Conservation (phyloP, 2,329 filamentous ascomycete genomes). For the Zymoseptoria brevis region DNA sequence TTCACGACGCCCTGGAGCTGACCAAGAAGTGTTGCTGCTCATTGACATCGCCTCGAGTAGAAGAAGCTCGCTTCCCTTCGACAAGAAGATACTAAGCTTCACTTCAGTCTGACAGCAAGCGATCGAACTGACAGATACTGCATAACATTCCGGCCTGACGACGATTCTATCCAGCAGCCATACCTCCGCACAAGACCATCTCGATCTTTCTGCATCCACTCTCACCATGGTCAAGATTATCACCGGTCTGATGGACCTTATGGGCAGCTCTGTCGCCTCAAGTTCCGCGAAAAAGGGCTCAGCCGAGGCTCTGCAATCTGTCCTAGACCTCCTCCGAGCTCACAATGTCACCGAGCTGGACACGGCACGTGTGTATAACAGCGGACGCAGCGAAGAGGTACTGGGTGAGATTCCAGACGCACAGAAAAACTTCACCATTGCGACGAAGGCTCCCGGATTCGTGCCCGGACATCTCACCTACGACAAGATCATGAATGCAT, state of each 20-base stretch:
- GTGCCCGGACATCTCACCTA: conserved; percentile 17
- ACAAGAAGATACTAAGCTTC: neutral
- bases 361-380: conserved; percentile 34
- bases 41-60: neutral
- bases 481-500: conserved; percentile 21
- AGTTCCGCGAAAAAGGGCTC: conserved; percentile 18
- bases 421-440: conserved; percentile 18
- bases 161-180: neutral
- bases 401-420: conserved; percentile 31
- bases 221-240: conserved; percentile 23
- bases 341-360: conserved; percentile 31
- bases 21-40: neutral
- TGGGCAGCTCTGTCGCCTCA: conserved; percentile 21
- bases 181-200: neutral
- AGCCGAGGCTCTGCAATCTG: conserved; percentile 16
- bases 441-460: conserved; percentile 27
- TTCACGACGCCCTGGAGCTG: neutral
- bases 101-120: neutral
- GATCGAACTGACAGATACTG: neutral
- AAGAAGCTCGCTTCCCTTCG: neutral
- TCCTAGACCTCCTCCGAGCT: conserved; percentile 26
- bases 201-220: neutral
- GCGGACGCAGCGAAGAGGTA: conserved; percentile 34
- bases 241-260: conserved; percentile 17
- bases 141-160: neutral